A percentile compares a stretch with the other conserved stretches of the same genome.
These are phyloP conservation scores for Fusarium armeniacum DNA, from an alignment of 2,329 filamentous ascomycete genomes.

Conservation along the genomic window DNA sequence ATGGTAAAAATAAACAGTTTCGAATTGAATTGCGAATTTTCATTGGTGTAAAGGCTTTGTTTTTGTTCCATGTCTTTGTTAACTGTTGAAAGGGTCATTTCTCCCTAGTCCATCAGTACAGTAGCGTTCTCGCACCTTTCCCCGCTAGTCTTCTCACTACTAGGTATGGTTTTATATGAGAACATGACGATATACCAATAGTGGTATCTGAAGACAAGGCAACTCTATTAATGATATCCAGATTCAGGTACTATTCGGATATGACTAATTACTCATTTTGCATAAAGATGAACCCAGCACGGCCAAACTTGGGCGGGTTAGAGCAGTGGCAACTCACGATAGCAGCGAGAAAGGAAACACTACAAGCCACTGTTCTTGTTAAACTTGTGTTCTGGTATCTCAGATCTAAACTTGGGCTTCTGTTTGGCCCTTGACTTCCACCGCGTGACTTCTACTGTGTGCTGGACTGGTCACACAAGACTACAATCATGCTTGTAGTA, in stretches of 20 bases:
- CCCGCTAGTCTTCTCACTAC: too few relatives aligned
- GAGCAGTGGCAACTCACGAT: neutral
- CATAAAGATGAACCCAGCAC: neutral
- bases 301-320: too few relatives aligned
- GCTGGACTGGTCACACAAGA: neutral
- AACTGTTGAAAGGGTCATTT: neutral
- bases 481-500: too few relatives aligned
- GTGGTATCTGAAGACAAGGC: neutral
- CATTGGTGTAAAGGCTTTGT: neutral
- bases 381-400: neutral
- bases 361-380: neutral
- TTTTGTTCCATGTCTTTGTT: neutral
- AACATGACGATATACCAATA: neutral
- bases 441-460: neutral
- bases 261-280: neutral
- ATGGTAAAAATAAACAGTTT: conserved; percentile 11
- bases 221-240: neutral
- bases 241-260: rapidly evolving
- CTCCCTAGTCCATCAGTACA: too few relatives aligned
- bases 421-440: too few relatives aligned
- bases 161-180: too few relatives aligned
- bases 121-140: too few relatives aligned
- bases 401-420: too few relatives aligned
- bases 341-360: neutral
- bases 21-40: neutral